Evolutionary conservation across 1,284 basidiomycete species (phyloP).

Genomic region (Spongiforma sp.): DNA sequence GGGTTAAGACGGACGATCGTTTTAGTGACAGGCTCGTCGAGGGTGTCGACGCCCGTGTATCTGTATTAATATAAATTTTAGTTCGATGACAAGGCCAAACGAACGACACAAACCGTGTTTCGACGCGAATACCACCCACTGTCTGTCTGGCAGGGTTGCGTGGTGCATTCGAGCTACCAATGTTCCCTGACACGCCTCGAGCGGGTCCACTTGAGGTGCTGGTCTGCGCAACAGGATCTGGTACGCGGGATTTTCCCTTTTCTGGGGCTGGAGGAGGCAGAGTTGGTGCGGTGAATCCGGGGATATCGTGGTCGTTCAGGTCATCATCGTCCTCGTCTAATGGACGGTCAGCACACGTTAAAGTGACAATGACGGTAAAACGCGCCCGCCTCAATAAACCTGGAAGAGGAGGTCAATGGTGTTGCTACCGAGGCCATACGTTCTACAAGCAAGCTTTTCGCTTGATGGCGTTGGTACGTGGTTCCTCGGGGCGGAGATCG

Average conservation of each 20-base stretch:
- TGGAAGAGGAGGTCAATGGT: constrained; percentile 67
- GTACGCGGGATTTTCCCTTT: constrained; percentile 74
- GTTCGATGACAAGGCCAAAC: background rate
- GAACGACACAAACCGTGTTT: constrained; percentile 71
- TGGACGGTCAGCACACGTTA: constrained; percentile 7
- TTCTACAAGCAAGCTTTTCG: background rate
- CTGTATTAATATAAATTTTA: constrained; percentile 41
- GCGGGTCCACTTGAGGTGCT: constrained; percentile 38
- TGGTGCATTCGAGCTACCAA: constrained; percentile 56
- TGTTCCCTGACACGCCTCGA: constrained; percentile 69
- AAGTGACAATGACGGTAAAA: background rate
- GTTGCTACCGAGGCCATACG: constrained; percentile 41
- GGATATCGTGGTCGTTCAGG: constrained; percentile 78
- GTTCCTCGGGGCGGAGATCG: constrained; percentile 11
- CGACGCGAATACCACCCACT: constrained; percentile 84
- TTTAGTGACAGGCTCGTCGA: constrained; percentile 88
- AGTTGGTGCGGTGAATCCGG: constrained; percentile 71
- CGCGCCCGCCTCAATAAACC: constrained; percentile 77
- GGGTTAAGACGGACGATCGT: constrained; percentile 75
- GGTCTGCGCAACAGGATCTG: constrained; percentile 59
- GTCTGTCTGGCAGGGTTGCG: constrained; percentile 58
- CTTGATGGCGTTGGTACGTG: no score
- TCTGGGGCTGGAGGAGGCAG: constrained; percentile 48
- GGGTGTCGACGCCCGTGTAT: constrained; percentile 81
- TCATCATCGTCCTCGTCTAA: constrained; percentile 76